Conservation (phyloP, 139 green algal species). For the Chlorella sp. region DNA sequence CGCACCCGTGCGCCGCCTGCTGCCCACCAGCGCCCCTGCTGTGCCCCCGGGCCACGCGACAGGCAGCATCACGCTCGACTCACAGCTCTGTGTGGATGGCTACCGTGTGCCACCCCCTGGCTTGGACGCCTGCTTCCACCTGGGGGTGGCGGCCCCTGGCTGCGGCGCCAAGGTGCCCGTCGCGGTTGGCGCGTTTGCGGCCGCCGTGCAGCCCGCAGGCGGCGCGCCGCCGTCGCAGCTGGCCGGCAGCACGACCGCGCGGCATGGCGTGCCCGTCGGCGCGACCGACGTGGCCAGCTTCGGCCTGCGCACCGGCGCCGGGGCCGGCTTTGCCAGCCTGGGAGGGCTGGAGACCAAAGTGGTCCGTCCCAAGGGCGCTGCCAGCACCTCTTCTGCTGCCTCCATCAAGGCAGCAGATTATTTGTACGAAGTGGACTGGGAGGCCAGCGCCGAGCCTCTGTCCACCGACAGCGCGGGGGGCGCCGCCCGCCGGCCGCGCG, state of each 20-base stretch:
- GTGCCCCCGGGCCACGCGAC: conserved; percentile 4
- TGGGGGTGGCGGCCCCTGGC: conserved; percentile 31
- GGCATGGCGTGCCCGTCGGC: conserved; percentile 11
- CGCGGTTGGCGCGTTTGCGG: conserved; percentile 24
- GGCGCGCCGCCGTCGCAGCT: not conserved
- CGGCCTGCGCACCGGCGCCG: conserved; percentile 8
- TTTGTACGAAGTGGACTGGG: conserved; percentile 33
- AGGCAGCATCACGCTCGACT: conserved; percentile 6
- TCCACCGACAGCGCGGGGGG: not conserved
- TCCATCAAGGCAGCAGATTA: conserved; percentile 29
- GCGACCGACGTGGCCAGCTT: conserved; percentile 20
- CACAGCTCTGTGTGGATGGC: conserved; percentile 8
- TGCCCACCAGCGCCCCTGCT: conserved; percentile 1
- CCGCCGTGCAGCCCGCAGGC: not conserved
- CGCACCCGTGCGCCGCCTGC: not conserved
- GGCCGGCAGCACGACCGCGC: conserved; percentile 20
- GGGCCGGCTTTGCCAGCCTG: conserved; percentile 7
- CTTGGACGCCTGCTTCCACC: conserved; percentile 51
- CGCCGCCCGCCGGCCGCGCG: too few species aligned
- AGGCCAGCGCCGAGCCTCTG: conserved; percentile 17
- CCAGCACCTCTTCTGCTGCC: not conserved
- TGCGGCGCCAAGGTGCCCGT: conserved; percentile 45
- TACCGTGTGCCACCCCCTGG: conserved; percentile 42
- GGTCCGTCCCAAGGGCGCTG: conserved; percentile 11
- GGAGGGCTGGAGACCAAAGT: conserved; percentile 32